Evolutionary conservation across 2,329 filamentous ascomycete species (phyloP).

Genomic region (Nothomitra cinnamomea): DNA sequence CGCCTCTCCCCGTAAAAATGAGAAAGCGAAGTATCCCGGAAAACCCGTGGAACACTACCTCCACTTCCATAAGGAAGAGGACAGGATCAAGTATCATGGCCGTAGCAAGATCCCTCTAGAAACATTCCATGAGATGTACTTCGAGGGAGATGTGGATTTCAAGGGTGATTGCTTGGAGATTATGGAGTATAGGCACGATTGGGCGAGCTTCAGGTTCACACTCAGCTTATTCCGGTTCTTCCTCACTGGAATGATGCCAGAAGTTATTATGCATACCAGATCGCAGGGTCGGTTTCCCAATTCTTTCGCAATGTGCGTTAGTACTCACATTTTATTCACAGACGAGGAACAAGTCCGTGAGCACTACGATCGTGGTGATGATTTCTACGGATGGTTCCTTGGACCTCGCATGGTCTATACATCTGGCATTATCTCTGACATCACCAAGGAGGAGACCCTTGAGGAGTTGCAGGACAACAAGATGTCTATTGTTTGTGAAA

Average conservation of each 20-base stretch:
- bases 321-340: slow-evolving; percentile 22
- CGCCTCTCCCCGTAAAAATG: slow-evolving; percentile 76
- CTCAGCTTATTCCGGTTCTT: slow-evolving; percentile 73
- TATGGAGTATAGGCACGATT: slow-evolving; percentile 90
- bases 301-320: background rate
- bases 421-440: slow-evolving; percentile 80
- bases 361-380: slow-evolving; percentile 94
- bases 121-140: slow-evolving; percentile 97
- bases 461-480: slow-evolving; percentile 98
- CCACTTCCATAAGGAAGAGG: slow-evolving; percentile 28
- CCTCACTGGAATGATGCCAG: slow-evolving; percentile 71
- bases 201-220: slow-evolving; percentile 90
- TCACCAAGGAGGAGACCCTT: slow-evolving; percentile 71
- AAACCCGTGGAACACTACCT: slow-evolving; percentile 79
- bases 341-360: slow-evolving; percentile 96
- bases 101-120: slow-evolving; percentile 51
- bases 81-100: slow-evolving; percentile 28
- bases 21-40: slow-evolving; percentile 76
- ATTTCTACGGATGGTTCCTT: slow-evolving; percentile 98
- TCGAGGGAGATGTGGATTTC: slow-evolving; percentile 85
- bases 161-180: slow-evolving; percentile 83
- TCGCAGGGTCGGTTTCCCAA: slow-evolving; percentile 48
- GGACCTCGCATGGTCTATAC: slow-evolving; percentile 99
- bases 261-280: slow-evolving; percentile 81
- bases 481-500: slow-evolving; percentile 84